Evolutionary conservation across 108 stramenopile genomes (phyloP).

Genomic region (Nitzschia sp.): DNA sequence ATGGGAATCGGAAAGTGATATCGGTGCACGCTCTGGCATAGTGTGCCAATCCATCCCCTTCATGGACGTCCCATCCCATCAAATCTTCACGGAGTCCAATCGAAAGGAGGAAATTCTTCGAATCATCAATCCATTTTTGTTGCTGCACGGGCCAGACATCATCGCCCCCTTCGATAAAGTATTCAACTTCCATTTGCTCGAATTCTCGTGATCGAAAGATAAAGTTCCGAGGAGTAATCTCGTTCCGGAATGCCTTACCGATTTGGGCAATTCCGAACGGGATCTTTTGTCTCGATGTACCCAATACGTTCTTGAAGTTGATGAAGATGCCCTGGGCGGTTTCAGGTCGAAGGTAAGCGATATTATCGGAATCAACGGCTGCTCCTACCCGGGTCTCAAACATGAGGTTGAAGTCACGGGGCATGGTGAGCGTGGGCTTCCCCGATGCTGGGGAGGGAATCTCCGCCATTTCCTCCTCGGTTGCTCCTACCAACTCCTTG

Average conservation of each 20-base stretch:
- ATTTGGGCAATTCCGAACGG: slow-evolving; percentile 97
- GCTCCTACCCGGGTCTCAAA: slow-evolving; percentile 96
- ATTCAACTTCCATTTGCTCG: slow-evolving; percentile 98
- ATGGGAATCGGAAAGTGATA: slow-evolving; percentile 95
- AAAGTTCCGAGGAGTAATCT: slow-evolving; percentile 96
- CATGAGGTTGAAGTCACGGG: slow-evolving; percentile 97
- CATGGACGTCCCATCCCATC: slow-evolving; percentile 91
- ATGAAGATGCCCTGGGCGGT: slow-evolving; percentile 98
- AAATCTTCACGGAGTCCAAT: slow-evolving; percentile 85
- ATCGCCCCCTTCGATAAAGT: slow-evolving; percentile 88
- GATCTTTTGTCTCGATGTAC: slow-evolving; percentile 78
- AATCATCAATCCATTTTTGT: slow-evolving; percentile 84
- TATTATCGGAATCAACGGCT: slow-evolving; percentile 66
- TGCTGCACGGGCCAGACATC: slow-evolving; percentile 84
- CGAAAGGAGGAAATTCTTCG: slow-evolving; percentile 64
- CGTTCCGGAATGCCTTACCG: slow-evolving; percentile 98
- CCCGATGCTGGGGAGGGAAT: slow-evolving; percentile 92
- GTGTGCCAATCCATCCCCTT: slow-evolving; percentile 92
- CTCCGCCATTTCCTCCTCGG: slow-evolving; percentile 73
- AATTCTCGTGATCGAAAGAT: slow-evolving; percentile 98
- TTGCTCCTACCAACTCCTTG: slow-evolving; percentile 75
- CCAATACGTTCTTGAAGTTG: slow-evolving; percentile 92
- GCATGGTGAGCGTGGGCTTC: slow-evolving; percentile 89
- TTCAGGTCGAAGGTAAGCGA: slow-evolving; percentile 96
- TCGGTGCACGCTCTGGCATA: slow-evolving; percentile 98